Conservation (phyloP, 2,329 filamentous ascomycete genomes). For the Aureobasidium uvarum region DNA sequence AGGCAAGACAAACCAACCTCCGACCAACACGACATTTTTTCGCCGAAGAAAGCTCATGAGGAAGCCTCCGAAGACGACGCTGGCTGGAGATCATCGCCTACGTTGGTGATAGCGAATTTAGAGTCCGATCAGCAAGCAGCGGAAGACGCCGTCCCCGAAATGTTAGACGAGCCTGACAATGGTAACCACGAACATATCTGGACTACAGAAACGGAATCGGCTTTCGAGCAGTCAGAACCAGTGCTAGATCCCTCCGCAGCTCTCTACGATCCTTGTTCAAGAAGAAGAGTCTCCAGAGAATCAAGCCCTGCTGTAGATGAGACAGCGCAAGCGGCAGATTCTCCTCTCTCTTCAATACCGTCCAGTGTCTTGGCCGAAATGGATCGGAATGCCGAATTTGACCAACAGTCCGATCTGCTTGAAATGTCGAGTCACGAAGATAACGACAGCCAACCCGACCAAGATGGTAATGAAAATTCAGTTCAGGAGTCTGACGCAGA, state of each 20-base stretch:
- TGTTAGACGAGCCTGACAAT: neutral
- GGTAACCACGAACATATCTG: neutral
- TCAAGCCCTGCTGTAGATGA: neutral
- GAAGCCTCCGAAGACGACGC: neutral
- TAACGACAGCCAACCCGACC: neutral
- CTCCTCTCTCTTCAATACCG: neutral
- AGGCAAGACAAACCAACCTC: neutral
- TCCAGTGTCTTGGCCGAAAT: neutral
- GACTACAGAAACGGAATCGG: neutral
- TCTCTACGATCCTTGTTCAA: neutral
- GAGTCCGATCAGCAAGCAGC: neutral
- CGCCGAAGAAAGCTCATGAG: neutral
- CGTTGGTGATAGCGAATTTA: neutral
- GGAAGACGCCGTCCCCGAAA: neutral
- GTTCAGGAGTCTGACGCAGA: neutral
- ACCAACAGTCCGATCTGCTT: neutral
- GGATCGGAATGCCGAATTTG: neutral
- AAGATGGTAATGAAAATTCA: neutral
- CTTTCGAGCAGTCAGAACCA: neutral
- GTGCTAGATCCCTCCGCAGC: neutral
- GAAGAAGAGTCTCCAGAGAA: neutral
- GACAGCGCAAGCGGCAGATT: neutral
- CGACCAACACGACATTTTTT: neutral
- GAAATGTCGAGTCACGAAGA: neutral
- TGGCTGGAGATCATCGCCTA: neutral